Evolutionary conservation across 1,284 basidiomycete genomes (phyloP), one percentile per base, ranked within the genome.

Genomic region (Austroboletus niveus): DNA sequence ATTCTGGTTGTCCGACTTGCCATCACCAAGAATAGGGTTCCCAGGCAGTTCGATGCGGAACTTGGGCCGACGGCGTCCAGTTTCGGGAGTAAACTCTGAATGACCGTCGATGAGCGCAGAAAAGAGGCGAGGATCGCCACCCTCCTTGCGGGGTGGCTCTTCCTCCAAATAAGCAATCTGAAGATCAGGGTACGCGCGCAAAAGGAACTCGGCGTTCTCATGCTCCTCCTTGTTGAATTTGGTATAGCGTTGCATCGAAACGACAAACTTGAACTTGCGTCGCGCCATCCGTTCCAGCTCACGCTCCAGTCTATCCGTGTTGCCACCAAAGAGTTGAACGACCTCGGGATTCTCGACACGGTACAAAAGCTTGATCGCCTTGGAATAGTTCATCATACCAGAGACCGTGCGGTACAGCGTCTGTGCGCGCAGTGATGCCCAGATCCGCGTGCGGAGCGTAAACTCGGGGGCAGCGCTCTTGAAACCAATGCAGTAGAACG

Each of bases 321-420:
- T 98, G 34, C 96, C 96, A 46, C 92, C 94, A 72, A 98, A 98
- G 52, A 87, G 82, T 72, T 98, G 93, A 1, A 99, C 96, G 49
- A 98, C 89, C 70, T 97, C 94, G n/a, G 97, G 97, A 73, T 98
- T 99, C 75, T 99, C 96, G 56, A 99, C 96, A 53, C 96, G 93
- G 74, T 99, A 99, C 31, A 99, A 83, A 31, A 99, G 82, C 75
- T 99, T 99, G 85, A 99, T 97, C 17, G 96, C 96, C 77, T 99
- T 99, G 63, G 92, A 91, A 76, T 99, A 99, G 78, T 99, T 99
- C 97, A 99, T 99, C 89, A 99, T 98, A 51, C 97, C 97, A n/a
- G 97, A 99, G n/a, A 99, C 94, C 12, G 97, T 99, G 58, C 97
- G 90, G 74, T 99, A 99, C 34, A 99, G 82, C 0, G 97, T 99